Percentiles rank a stretch among this genome's conserved stretches.
phyloP scores from a whole-genome alignment of 129 eudicot genomes.

The sunflower (Helianthus annuus) region DNA sequence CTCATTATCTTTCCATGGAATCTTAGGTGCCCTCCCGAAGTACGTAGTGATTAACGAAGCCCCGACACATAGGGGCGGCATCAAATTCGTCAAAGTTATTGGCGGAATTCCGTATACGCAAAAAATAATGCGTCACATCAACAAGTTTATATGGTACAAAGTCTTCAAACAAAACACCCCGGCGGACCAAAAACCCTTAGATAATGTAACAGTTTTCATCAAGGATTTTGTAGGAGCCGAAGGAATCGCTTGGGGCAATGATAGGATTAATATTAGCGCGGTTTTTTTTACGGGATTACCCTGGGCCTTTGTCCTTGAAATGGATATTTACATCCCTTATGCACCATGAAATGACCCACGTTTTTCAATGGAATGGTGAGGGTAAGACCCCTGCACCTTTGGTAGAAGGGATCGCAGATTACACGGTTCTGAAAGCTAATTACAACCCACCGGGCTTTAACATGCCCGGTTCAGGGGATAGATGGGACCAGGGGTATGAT shows the following conservation, averaged over 20 bases:
- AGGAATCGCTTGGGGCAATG: conserved; percentile 14
- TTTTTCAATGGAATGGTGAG: conserved; percentile 40
- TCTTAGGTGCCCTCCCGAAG: not conserved
- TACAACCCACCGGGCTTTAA: not conserved
- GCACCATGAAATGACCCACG: conserved; percentile 42
- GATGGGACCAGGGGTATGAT: conserved; percentile 25
- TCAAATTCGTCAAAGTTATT: conserved; percentile 9
- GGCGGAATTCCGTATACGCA: conserved; percentile 15
- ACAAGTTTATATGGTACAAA: conserved; percentile 2
- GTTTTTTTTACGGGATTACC: not conserved
- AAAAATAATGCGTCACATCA: conserved; percentile 15
- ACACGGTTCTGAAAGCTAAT: conserved; percentile 6
- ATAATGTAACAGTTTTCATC: not conserved
- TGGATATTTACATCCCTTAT: conserved; percentile 21
- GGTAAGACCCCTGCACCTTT: conserved; percentile 1
- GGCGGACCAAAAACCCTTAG: conserved; percentile 12
- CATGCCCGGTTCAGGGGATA: not conserved
- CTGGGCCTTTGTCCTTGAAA: conserved; percentile 14
- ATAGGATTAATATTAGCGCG: conserved; percentile 19
- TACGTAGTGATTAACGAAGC: conserved; percentile 6
- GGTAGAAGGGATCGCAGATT: conserved; percentile 30
- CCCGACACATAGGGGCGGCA: not conserved
- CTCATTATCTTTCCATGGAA: not conserved
- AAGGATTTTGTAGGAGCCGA: not conserved
- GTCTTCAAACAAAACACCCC: conserved; percentile 9